Evolutionary conservation across 352 stramenopile species (phyloP), one percentile per base, ranked within the genome.

Genomic region (Phytophthora multivora): DNA sequence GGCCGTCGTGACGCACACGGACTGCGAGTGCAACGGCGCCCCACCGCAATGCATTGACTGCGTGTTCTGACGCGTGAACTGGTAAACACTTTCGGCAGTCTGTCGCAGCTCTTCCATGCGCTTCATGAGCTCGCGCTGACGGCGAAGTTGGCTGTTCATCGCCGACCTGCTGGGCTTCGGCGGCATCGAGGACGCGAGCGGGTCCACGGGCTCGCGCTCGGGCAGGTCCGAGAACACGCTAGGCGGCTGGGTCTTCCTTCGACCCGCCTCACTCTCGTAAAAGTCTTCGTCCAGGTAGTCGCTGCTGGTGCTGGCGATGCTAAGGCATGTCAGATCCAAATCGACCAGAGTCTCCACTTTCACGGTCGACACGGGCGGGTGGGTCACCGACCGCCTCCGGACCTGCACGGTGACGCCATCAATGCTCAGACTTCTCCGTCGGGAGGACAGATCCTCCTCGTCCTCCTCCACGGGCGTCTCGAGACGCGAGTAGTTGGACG

Each of bases 41-140:
- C 46, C 46, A 25, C 64, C 52, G 36, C 35, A 69, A 12, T 56
- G 25, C 59, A 75, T 75, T 10, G 55, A 71, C 51, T 64, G 42
- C 10, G 69, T 72, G 38, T 70, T 71, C 25, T 45, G 38, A 15
- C 56, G 45, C 12, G 65, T 72, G 12, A 74, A 10, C 26, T 74
- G 65, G 53, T 72, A 77, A 9, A 71, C 65, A 42, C 55, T 69
- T 53, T 77, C 69, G 25, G 65, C 69, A 12, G 66, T 71, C 40
- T 66, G 51, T 11, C 65, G 55, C 59, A 77, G 54, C 50, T 74
- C 59, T 36, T 64, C 40, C 64, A 77, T 77, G 35, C 69, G 69
- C 16, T 15, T 41, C 33, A 69, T 67, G 23, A 73, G 46, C 5
- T 77, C 69, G 30, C 30, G 54, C 36, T 63, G 59, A 1, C 41